These are phyloP conservation scores for Dimargaris xerosporica DNA, from an alignment of 192 early-diverging fungal species.

Conservation along the genomic window DNA sequence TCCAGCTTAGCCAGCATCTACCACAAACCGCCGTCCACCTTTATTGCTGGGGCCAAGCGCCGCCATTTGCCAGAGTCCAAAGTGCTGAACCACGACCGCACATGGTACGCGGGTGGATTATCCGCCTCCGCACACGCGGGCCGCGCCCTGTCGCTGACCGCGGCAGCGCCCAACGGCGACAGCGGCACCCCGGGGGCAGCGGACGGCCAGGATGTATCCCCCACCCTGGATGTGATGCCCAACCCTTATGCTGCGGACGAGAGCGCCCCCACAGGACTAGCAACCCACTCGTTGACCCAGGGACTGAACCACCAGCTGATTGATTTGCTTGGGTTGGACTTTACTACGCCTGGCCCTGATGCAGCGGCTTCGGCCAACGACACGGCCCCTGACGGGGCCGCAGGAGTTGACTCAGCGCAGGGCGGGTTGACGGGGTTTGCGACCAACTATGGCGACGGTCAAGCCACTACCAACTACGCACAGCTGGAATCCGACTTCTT, in stretches of 20 bases:
- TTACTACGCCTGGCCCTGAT: too few species aligned
- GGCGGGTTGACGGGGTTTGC: conserved; percentile 32
- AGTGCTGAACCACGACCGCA: background rate
- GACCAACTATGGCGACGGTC: conserved; percentile 23
- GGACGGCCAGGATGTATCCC: too few species aligned
- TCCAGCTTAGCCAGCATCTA: conserved; percentile 80
- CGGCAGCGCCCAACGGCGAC: background rate
- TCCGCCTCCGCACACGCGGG: background rate
- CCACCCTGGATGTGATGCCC: background rate
- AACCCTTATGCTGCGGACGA: conserved; percentile 8
- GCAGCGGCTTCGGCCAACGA: too few species aligned
- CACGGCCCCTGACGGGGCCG: conserved; percentile 12
- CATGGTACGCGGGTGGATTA: too few species aligned
- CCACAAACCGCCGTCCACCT: conserved; percentile 75
- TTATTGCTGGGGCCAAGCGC: conserved; percentile 53
- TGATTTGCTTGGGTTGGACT: conserved; percentile 30
- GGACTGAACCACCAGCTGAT: conserved; percentile 25
- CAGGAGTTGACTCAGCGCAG: conserved; percentile 9
- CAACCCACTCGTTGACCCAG: conserved; percentile 12
- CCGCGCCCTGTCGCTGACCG: background rate
- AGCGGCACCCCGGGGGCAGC: background rate
- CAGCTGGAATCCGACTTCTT: conserved; percentile 10
- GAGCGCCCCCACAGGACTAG: background rate
- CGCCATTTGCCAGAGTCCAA: conserved; percentile 23
- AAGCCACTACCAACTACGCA: background rate